Evolutionary conservation across 2,329 filamentous ascomycete genomes (phyloP), one percentile per base, ranked within the genome.

Genomic region (Pseudogymnoascus sp.): DNA sequence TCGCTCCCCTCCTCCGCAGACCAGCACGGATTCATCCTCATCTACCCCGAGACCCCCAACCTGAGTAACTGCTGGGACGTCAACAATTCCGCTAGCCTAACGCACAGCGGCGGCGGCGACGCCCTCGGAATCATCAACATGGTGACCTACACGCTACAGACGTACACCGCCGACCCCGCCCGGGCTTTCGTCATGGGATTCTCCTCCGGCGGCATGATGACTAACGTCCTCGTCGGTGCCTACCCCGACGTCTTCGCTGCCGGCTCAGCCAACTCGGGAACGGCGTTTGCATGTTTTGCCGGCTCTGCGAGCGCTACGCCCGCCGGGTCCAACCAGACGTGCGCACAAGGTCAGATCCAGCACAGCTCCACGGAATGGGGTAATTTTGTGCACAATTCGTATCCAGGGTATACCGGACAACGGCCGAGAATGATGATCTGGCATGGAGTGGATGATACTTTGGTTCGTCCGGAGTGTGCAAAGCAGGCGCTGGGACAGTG

Each of bases 31-130:
- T 84, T 82, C 72, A 83, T 86, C 62, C 77, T 81, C 65, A 81
- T 86, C 69, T 86, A 83, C 71, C 81, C 81, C 1, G 76, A 79
- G 67, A 79, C 77, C 2, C 79, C 79, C 0, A 79, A 83, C 70
- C 71, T 71, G n/a, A 81, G 75, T 4, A 75, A 74, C 23, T 85
- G 83, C 74, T 85, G 82, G 81, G 83, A 86, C 64, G 83, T 85
- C 1, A 79, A 78, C 12, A 80, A 78, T 29, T 73, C 73, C 31
- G 73, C 75, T 39, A 76, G 81, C 0, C 75, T 86, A 1, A 79
- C 77, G 8, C 82, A 83, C 67, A 76, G 80, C 54, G 83, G 81
- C 10, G 82, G 82, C 29, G 80, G 80, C 2, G 79, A 85, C 70
- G 81, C 77, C 62, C 79, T 79, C 39, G 76, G 77, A 0, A 81